Percentiles rank a stretch among this genome's conserved stretches.
Conservation (phyloP, 2,329 filamentous ascomycete species). For the Colletotrichum magnum region DNA sequence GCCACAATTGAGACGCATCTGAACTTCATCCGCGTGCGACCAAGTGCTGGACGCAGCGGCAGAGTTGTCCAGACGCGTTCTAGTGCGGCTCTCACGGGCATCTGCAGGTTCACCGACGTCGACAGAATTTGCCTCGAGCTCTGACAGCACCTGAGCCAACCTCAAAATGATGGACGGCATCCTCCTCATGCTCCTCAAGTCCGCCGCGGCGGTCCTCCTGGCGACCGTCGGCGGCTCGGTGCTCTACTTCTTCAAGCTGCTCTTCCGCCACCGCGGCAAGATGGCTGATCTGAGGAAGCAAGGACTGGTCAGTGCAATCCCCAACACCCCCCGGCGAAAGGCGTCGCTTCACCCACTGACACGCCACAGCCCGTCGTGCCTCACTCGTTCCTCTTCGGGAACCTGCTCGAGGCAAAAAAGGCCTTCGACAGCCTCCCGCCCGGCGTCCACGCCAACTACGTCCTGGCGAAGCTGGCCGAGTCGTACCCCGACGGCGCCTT, state of each 20-base stretch:
- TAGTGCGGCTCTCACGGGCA: no score
- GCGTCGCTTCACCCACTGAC: not conserved
- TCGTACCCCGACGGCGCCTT: constrained; percentile 46
- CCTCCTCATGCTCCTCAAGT: constrained; percentile 2
- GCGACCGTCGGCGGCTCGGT: constrained; percentile 6
- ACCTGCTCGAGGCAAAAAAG: constrained; percentile 49
- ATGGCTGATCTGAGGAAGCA: constrained; percentile 33
- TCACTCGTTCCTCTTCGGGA: constrained; percentile 48
- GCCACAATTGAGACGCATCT: not conserved
- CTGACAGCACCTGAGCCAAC: no score
- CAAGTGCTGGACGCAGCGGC: no score
- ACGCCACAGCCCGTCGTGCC: constrained; percentile 46
- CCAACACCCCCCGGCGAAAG: not conserved
- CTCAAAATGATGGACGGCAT: constrained; percentile 7
- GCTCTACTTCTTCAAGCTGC: constrained; percentile 20
- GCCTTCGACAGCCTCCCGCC: constrained; percentile 39
- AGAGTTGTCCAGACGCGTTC: no score
- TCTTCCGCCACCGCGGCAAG: constrained; percentile 25
- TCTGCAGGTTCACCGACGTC: no score
- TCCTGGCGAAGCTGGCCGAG: constrained; percentile 22
- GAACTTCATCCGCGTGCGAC: not conserved
- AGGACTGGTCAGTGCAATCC: constrained; percentile 12
- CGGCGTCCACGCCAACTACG: constrained; percentile 31
- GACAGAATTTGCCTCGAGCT: no score
- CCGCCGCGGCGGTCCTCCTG: constrained; percentile 13